Percentiles rank a stretch among this genome's conserved stretches.
These are phyloP conservation scores for Yamadazyma taylorii DNA, from an alignment of 1,139 yeast species.

Conservation along the genomic window DNA sequence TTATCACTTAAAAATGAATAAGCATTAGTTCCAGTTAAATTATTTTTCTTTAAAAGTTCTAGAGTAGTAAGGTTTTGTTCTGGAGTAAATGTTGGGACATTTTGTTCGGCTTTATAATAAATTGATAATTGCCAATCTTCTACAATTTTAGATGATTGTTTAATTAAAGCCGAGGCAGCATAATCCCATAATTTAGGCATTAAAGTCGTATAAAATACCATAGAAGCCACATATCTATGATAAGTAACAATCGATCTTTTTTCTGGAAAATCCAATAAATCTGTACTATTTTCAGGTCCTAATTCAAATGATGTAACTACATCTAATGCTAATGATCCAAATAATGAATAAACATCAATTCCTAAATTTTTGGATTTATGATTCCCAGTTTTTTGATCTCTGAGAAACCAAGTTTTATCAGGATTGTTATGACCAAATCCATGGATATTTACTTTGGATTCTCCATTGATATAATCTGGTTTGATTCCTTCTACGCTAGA, in stretches of 20 bases:
- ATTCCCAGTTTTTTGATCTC: constrained; percentile 9
- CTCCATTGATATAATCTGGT: constrained; percentile 38
- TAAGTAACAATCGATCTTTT: constrained; percentile 45
- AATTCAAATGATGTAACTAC: constrained; percentile 63
- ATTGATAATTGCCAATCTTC: constrained; percentile 53
- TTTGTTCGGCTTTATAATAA: constrained; percentile 38
- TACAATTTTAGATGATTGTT: constrained; percentile 38
- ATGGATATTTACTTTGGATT: constrained; percentile 30
- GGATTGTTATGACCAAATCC: constrained; percentile 33
- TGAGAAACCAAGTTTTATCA: constrained; percentile 33
- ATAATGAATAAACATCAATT: constrained; percentile 60
- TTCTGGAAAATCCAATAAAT: constrained; percentile 36
- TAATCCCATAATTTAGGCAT: constrained; percentile 55
- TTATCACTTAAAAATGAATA: constrained; percentile 43
- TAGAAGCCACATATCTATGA: constrained; percentile 58
- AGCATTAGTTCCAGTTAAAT: constrained; percentile 34
- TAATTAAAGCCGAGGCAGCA: constrained; percentile 45
- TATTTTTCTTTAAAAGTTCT: constrained; percentile 34
- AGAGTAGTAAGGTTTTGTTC: constrained; percentile 32
- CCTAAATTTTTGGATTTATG: constrained; percentile 26
- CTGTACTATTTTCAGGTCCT: constrained; percentile 50
- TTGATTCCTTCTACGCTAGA: constrained; percentile 33
- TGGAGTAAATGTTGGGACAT: constrained; percentile 22
- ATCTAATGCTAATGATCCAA: constrained; percentile 74
- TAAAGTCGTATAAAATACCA: constrained; percentile 69